phyloP scores from a whole-genome alignment of 83 land plant genomes.

The Thuja plicata region DNA sequence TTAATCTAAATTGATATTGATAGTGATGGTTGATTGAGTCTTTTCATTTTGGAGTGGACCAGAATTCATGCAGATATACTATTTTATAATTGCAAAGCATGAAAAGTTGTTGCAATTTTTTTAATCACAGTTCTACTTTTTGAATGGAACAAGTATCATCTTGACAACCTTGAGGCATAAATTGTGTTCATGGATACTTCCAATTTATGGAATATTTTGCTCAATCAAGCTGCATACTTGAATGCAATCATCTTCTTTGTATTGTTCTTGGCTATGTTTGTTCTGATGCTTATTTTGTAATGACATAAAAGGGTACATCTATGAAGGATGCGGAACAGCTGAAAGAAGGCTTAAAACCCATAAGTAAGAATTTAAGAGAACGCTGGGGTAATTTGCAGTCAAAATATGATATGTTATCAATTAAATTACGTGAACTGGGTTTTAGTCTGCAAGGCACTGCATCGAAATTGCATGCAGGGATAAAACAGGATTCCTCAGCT shows the following conservation, averaged over 20 bases:
- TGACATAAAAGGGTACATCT: slow-evolving; percentile 34
- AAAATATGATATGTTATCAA: slow-evolving; percentile 40
- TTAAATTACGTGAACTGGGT: slow-evolving; percentile 64
- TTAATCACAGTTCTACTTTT: not conserved
- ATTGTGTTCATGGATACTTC: not conserved
- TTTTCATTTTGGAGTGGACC: not conserved
- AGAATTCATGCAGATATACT: not conserved
- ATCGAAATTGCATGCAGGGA: slow-evolving; percentile 29
- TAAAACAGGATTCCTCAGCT: slow-evolving; percentile 62
- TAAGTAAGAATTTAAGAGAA: slow-evolving; percentile 20
- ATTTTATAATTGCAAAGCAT: not conserved
- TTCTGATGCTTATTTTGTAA: slow-evolving; percentile 16
- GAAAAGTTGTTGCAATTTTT: not conserved
- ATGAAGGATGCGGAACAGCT: slow-evolving; percentile 41
- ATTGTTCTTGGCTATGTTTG: slow-evolving; percentile 11
- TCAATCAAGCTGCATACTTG: not conserved
- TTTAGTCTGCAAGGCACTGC: slow-evolving; percentile 25
- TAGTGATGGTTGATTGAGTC: not conserved
- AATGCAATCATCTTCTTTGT: not conserved
- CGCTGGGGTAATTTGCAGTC: slow-evolving; percentile 27
- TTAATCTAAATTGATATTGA: not conserved
- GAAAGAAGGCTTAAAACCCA: slow-evolving; percentile 42
- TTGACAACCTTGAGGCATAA: not conserved
- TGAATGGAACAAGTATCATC: not conserved
- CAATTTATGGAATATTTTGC: not conserved